Evolutionary conservation across 2,329 filamentous ascomycete species (phyloP).

Genomic region (Cladophialophora chaetospira): DNA sequence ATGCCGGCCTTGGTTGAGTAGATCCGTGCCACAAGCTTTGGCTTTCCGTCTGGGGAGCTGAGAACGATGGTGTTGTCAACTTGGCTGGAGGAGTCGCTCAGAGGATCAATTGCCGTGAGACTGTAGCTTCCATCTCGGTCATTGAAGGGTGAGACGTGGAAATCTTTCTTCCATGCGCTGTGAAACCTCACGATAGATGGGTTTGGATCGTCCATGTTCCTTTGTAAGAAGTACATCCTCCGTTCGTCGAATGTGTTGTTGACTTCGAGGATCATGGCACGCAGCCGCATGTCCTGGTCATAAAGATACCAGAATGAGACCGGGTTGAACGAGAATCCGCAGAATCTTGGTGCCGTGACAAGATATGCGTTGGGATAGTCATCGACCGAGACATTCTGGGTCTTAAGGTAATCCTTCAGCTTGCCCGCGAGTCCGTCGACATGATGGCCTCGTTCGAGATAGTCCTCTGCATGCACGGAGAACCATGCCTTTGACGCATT

Average conservation of each 20-base stretch:
- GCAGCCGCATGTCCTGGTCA: slow-evolving; percentile 57
- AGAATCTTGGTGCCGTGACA: slow-evolving; percentile 68
- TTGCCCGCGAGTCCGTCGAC: slow-evolving; percentile 63
- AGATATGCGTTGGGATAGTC: slow-evolving; percentile 70
- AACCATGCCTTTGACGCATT: slow-evolving; percentile 55
- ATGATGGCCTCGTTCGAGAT: slow-evolving; percentile 59
- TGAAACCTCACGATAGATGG: slow-evolving; percentile 42
- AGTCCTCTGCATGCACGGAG: slow-evolving; percentile 60
- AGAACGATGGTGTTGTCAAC: slow-evolving; percentile 31
- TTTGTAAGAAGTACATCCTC: slow-evolving; percentile 63
- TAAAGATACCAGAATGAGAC: slow-evolving; percentile 82
- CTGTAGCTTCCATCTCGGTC: slow-evolving; percentile 60
- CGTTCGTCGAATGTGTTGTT: slow-evolving; percentile 77
- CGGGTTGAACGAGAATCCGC: slow-evolving; percentile 73
- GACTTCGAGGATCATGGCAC: slow-evolving; percentile 70
- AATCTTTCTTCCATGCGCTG: slow-evolving; percentile 67
- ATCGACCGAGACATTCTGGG: slow-evolving; percentile 60
- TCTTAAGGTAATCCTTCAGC: slow-evolving; percentile 59
- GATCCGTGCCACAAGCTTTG: slow-evolving; percentile 26
- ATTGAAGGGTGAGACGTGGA: slow-evolving; percentile 77
- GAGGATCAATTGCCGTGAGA: slow-evolving; percentile 55
- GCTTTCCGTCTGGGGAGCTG: slow-evolving; percentile 11
- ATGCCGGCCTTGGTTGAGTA: slow-evolving; percentile 13
- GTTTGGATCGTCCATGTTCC: slow-evolving; percentile 32
- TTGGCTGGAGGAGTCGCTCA: slow-evolving; percentile 39